These are phyloP conservation scores for Nothophaeocryptopus gaeumannii DNA, from an alignment of 2,329 filamentous ascomycete genomes.

Conservation along the genomic window DNA sequence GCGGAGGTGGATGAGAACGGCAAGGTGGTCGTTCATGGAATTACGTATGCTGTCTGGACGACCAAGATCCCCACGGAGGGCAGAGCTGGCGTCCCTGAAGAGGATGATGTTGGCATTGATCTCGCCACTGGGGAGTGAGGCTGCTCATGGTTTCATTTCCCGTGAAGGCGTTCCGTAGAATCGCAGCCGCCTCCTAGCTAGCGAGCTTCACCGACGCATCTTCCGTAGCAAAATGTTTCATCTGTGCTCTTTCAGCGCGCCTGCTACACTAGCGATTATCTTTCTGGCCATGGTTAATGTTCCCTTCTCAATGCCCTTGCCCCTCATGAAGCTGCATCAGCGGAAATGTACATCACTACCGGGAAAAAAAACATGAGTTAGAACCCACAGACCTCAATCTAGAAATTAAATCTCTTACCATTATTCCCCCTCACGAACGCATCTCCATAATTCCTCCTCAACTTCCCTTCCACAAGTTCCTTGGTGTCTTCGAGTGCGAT, in stretches of 20 bases:
- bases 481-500: constrained; percentile 95
- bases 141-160: too few relatives aligned
- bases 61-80: constrained; percentile 40
- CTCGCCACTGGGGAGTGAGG: too few relatives aligned
- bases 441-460: constrained; percentile 83
- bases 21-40: constrained; percentile 62
- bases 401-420: constrained; percentile 51
- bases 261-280: too few relatives aligned
- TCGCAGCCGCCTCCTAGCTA: too few relatives aligned
- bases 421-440: constrained; percentile 96
- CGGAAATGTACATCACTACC: constrained; percentile 70
- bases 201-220: too few relatives aligned
- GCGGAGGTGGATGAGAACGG: constrained; percentile 60
- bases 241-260: too few relatives aligned
- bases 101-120: too few relatives aligned
- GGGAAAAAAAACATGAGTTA: constrained; percentile 14
- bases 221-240: too few relatives aligned
- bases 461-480: constrained; percentile 82
- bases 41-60: constrained; percentile 64
- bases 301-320: too few relatives aligned
- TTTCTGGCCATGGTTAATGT: too few relatives aligned
- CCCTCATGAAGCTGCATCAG: constrained; percentile 43
- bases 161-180: too few relatives aligned
- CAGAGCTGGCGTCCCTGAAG: constrained; percentile 5
- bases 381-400: not conserved